A percentile compares a stretch with the other conserved stretches of the same genome.
Conservation (phyloP, 2,329 filamentous ascomycete species). For the Endocalyx cinctus region DNA sequence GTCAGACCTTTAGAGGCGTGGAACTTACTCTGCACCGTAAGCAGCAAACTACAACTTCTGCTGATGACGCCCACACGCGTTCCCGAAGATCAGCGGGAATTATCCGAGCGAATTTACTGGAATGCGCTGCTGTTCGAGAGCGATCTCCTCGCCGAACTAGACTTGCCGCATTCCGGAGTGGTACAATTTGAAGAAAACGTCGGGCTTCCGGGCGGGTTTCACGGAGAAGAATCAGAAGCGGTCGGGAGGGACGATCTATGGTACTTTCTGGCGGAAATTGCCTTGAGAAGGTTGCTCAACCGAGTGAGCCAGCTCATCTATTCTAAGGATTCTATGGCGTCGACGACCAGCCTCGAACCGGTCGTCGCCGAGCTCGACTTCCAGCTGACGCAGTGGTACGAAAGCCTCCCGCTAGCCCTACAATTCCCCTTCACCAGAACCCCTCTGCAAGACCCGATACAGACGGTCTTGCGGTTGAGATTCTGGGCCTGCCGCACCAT, state of each 20-base stretch:
- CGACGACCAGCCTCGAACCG: constrained; percentile 69
- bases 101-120: constrained; percentile 79
- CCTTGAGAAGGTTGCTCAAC: constrained; percentile 70
- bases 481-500: constrained; percentile 85
- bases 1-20: constrained; percentile 79
- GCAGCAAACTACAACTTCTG: constrained; percentile 75
- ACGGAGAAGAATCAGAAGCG: constrained; percentile 60
- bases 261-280: constrained; percentile 84
- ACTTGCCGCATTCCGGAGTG: constrained; percentile 77
- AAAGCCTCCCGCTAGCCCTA: constrained; percentile 67
- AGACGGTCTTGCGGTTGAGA: constrained; percentile 72
- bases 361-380: constrained; percentile 77
- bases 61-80: constrained; percentile 70
- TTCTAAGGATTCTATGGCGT: constrained; percentile 66
- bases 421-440: constrained; percentile 71
- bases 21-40: constrained; percentile 74
- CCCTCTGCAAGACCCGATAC: constrained; percentile 66
- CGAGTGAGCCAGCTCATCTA: constrained; percentile 77
- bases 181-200: constrained; percentile 79
- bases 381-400: constrained; percentile 81
- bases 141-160: constrained; percentile 73
- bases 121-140: constrained; percentile 77
- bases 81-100: constrained; percentile 64
- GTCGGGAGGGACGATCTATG: constrained; percentile 73
- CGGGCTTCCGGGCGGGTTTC: constrained; percentile 72